Evolutionary conservation across 345 rosid species (phyloP).

Genomic region (Hibiscus trionum): DNA sequence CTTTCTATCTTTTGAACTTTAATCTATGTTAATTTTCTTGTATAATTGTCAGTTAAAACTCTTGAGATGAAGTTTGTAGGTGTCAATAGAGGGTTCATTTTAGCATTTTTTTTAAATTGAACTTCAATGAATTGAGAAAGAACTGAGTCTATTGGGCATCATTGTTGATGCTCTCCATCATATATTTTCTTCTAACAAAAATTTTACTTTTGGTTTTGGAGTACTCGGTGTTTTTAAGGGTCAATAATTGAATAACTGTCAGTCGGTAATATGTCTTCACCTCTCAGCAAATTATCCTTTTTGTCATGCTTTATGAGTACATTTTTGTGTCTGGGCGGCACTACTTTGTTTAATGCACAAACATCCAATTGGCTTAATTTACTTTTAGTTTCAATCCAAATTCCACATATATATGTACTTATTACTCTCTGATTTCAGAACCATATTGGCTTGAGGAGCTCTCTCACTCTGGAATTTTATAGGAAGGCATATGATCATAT

Average conservation of each 20-base stretch:
- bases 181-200: not conserved
- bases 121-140: not conserved
- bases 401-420: too few relatives aligned
- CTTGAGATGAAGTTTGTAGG: not conserved
- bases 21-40: not conserved
- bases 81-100: not conserved
- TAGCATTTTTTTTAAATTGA: not conserved
- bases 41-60: not conserved
- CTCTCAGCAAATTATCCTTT: too few relatives aligned
- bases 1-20: not conserved
- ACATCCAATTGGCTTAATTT: too few relatives aligned
- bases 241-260: not conserved
- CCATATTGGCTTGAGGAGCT: slow-evolving; percentile 76
- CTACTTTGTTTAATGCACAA: too few relatives aligned
- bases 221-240: not conserved
- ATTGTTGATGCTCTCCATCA: not conserved
- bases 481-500: slow-evolving; percentile 66
- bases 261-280: slow-evolving; percentile 4
- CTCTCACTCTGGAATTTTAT: slow-evolving; percentile 80
- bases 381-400: too few relatives aligned
- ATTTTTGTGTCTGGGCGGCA: too few relatives aligned
- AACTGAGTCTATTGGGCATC: not conserved
- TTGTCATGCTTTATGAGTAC: too few relatives aligned
- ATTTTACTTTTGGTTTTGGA: not conserved
- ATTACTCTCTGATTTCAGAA: slow-evolving; percentile 34